Evolutionary conservation across 768 basidiomycete genomes (phyloP).

Genomic region (Exidia glandulosa): DNA sequence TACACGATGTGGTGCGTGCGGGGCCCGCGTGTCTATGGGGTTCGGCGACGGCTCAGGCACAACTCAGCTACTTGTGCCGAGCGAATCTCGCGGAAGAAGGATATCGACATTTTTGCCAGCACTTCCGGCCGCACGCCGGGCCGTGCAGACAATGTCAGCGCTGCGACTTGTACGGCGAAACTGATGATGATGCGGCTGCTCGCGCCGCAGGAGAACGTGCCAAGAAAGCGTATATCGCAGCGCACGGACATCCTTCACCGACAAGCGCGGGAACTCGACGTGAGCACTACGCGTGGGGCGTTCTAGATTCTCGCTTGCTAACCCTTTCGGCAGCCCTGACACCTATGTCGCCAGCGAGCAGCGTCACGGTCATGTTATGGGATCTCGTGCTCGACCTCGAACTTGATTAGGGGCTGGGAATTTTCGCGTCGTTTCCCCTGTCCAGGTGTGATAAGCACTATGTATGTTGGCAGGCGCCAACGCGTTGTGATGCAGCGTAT

Average conservation of each 20-base stretch:
- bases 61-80: constrained; percentile 6
- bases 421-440: no score
- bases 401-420: no score
- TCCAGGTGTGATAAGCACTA: no score
- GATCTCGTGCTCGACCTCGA: no score
- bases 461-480: no score
- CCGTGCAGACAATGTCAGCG: background rate
- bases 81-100: constrained; percentile 3
- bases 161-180: background rate
- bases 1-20: constrained; percentile 7
- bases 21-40: background rate
- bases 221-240: background rate
- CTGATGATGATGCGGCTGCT: background rate
- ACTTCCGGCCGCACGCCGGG: constrained; percentile 5
- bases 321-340: background rate
- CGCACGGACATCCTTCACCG: background rate
- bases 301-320: background rate
- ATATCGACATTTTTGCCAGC: constrained; percentile 9
- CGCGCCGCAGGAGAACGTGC: background rate
- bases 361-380: no score
- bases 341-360: no score
- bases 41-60: background rate
- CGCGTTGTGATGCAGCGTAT: no score
- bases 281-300: background rate
- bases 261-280: background rate